Evolutionary conservation across 768 basidiomycete species (phyloP).

Genomic region (Termitomyces sp.): DNA sequence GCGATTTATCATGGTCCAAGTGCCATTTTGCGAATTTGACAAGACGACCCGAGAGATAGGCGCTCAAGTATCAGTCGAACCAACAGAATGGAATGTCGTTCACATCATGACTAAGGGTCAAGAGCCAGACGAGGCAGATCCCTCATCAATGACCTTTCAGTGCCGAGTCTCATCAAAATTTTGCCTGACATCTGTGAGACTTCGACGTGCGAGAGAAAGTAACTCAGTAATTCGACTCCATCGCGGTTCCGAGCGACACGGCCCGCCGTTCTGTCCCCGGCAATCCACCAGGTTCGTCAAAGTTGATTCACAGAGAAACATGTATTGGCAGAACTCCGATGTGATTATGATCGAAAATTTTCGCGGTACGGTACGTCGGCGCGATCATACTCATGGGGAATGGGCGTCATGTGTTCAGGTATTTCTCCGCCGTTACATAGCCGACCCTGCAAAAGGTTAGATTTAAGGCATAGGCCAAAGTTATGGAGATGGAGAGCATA

Average conservation of each 20-base stretch:
- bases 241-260: constrained; percentile 10
- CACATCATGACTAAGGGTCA: constrained; percentile 2
- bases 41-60: not conserved
- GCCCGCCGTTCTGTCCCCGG: constrained; percentile 1
- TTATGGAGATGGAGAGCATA: not conserved
- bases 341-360: constrained; percentile 1
- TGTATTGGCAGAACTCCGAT: not conserved
- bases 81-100: not conserved
- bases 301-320: not conserved
- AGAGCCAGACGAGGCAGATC: not conserved
- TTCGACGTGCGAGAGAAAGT: constrained; percentile 7
- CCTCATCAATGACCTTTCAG: constrained; percentile 4
- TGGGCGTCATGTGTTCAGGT: not conserved
- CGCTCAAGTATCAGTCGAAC: not conserved
- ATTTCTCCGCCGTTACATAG: not conserved
- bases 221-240: not conserved
- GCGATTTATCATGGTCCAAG: constrained; percentile 14
- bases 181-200: constrained; percentile 4
- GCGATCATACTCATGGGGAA: constrained; percentile 1
- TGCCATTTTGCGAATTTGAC: not conserved
- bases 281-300: not conserved
- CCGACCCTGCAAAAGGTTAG: not conserved
- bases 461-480: constrained; percentile 4
- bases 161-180: constrained; percentile 8
- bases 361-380: not conserved